Percentiles rank a stretch among this genome's conserved stretches.
Conservation (phyloP, 768 basidiomycete species). For the Austroboletus festivus region DNA sequence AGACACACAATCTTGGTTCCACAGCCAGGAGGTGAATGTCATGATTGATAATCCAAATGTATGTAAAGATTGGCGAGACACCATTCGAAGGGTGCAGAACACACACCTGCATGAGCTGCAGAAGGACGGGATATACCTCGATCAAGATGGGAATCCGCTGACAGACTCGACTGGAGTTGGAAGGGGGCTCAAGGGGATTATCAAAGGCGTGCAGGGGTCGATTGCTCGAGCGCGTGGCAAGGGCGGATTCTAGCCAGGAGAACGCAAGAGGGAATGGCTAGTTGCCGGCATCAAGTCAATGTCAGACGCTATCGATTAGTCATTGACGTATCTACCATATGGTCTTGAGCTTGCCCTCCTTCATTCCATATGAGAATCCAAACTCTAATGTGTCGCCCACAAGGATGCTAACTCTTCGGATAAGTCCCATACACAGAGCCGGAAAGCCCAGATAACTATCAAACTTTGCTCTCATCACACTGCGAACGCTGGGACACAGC, state of each 20-base stretch:
- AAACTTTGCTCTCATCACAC: not conserved
- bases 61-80: conserved; percentile 54
- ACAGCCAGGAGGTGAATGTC: conserved; percentile 67
- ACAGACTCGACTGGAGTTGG: conserved; percentile 38
- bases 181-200: conserved; percentile 36
- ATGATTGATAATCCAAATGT: conserved; percentile 56
- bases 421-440: not conserved
- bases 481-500: not conserved
- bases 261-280: not conserved
- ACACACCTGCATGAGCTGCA: conserved; percentile 46
- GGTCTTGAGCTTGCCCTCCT: conserved; percentile 1
- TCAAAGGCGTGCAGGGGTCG: conserved; percentile 42
- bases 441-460: not conserved
- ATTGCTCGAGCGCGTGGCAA: conserved; percentile 41
- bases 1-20: conserved; percentile 71
- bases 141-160: conserved; percentile 41
- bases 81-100: conserved; percentile 51
- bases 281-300: not conserved
- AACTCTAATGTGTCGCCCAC: not conserved
- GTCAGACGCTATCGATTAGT: conserved; percentile 7
- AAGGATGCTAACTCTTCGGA: not conserved
- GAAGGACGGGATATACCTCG: conserved; percentile 57
- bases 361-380: conserved; percentile 1
- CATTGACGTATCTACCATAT: conserved; percentile 8
- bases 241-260: conserved; percentile 34